A percentile compares a stretch with the other conserved stretches of the same genome.
These are phyloP conservation scores for Gloeophyllum trabeum DNA, from an alignment of 768 basidiomycete genomes.

Conservation along the genomic window DNA sequence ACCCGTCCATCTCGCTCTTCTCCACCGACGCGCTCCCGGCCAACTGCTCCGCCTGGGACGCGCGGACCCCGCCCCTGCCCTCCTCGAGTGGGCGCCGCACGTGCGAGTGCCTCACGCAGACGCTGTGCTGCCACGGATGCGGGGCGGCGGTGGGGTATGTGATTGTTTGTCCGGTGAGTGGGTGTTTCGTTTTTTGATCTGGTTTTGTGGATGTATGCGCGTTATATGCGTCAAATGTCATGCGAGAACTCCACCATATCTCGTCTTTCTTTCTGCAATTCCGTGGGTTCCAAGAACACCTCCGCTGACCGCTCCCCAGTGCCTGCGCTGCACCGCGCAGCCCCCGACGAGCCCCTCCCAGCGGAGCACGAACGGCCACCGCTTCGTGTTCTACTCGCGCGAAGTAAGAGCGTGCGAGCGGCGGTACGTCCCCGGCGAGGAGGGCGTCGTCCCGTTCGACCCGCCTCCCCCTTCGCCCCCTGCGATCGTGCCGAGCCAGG, in stretches of 20 bases:
- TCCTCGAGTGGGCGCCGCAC: slow-evolving; percentile 30
- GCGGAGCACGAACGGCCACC: slow-evolving; percentile 73
- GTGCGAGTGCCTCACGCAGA: slow-evolving; percentile 80
- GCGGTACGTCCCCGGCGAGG: slow-evolving; percentile 50
- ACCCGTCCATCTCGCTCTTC: slow-evolving; percentile 72
- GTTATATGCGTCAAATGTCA: too few species aligned
- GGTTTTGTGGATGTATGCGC: too few species aligned
- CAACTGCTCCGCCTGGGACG: slow-evolving; percentile 61
- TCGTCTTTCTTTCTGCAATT: not conserved
- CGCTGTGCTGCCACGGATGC: slow-evolving; percentile 71
- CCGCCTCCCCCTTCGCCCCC: slow-evolving; percentile 13
- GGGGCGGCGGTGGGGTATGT: slow-evolving; percentile 68
- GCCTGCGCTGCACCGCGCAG: slow-evolving; percentile 65
- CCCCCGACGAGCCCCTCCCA: slow-evolving; percentile 53
- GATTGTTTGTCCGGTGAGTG: slow-evolving; percentile 58
- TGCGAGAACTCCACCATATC: too few species aligned
- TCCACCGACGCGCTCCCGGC: slow-evolving; percentile 73
- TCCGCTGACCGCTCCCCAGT: slow-evolving; percentile 31
- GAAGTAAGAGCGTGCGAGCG: slow-evolving; percentile 56
- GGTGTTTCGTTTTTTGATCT: not conserved
- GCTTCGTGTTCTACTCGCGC: slow-evolving; percentile 77
- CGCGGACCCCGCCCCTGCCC: slow-evolving; percentile 11
- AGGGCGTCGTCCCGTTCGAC: slow-evolving; percentile 35
- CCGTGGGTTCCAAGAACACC: slow-evolving; percentile 6
- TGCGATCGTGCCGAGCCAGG: too few species aligned